Percentiles rank a stretch among this genome's conserved stretches.
Conservation (phyloP, 2,329 filamentous ascomycete species). For the Claviceps sp. region DNA sequence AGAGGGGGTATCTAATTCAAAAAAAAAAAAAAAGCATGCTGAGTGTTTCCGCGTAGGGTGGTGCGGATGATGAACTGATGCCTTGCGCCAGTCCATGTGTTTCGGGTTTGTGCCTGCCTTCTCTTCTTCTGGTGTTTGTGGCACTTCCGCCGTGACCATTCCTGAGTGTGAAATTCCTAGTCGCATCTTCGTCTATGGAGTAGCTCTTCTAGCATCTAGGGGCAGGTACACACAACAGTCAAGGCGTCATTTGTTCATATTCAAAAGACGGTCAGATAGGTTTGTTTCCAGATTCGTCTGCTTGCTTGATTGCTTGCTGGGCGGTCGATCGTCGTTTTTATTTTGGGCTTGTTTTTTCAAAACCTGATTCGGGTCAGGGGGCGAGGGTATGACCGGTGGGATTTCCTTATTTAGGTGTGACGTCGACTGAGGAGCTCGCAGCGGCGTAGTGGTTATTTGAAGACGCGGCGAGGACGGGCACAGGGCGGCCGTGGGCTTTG, state of each 20-base stretch:
- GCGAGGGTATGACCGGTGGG: neutral
- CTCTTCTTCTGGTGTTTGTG: neutral
- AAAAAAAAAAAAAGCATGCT: neutral
- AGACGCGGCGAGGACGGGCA: conserved; percentile 15
- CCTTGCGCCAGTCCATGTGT: neutral
- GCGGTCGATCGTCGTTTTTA: neutral
- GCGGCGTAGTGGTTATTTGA: conserved; percentile 11
- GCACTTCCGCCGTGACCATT: too few relatives aligned
- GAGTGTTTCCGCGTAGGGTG: too few relatives aligned
- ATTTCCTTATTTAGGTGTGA: neutral
- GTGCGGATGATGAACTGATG: neutral
- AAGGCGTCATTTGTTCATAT: neutral
- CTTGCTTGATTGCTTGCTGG: too few relatives aligned
- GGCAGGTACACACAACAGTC: neutral
- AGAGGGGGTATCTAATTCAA: conserved; percentile 3
- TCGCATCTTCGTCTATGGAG: neutral
- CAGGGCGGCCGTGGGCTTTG: conserved; percentile 30
- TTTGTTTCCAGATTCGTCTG: neutral
- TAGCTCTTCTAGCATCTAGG: neutral
- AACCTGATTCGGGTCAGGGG: neutral
- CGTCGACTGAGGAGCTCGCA: conserved; percentile 19
- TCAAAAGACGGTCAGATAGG: neutral
- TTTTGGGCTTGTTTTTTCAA: neutral
- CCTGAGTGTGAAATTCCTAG: neutral
- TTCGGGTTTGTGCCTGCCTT: neutral